A percentile compares a stretch with the other conserved stretches of the same genome.
These are phyloP conservation scores for Gilbertella persicaria DNA, from an alignment of 371 early-diverging fungal species.

Conservation along the genomic window DNA sequence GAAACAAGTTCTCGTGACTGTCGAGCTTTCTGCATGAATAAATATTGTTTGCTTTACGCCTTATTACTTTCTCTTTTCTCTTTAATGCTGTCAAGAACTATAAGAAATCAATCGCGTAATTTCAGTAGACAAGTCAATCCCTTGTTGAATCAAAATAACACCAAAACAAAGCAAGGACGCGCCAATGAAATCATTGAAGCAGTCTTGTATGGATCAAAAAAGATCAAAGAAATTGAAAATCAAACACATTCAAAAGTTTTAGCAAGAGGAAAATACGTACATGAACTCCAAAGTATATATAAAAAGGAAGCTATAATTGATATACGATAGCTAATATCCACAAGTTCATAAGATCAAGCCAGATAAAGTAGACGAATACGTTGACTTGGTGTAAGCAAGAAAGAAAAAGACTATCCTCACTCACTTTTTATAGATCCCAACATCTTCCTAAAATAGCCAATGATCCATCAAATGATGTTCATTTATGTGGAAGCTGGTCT, in stretches of 20 bases:
- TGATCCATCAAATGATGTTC: conserved; percentile 70
- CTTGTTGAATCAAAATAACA: background rate
- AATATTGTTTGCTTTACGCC: too few relatives aligned
- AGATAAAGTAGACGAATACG: conserved; percentile 84
- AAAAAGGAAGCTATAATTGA: too few relatives aligned
- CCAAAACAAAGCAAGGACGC: conserved; percentile 10
- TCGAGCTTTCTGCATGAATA: too few relatives aligned
- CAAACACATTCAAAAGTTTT: conserved; percentile 70
- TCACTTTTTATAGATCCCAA: conserved; percentile 48
- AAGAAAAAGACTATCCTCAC: background rate
- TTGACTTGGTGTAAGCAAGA: conserved; percentile 56
- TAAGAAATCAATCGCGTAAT: background rate
- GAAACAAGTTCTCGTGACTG: too few relatives aligned
- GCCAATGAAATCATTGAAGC: conserved; percentile 55
- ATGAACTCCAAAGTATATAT: conserved; percentile 73
- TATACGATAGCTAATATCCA: background rate
- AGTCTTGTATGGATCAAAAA: conserved; percentile 66
- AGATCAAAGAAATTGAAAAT: conserved; percentile 49
- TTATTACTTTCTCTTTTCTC: background rate
- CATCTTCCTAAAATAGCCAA: conserved; percentile 78
- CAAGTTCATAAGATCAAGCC: conserved; percentile 84
- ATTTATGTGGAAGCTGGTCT: conserved; percentile 88
- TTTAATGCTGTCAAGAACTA: conserved; percentile 1
- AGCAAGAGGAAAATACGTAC: conserved; percentile 88
- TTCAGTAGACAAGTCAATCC: background rate